Conservation (phyloP, 192 early-diverging fungal genomes). For the Funneliformis mosseae region DNA sequence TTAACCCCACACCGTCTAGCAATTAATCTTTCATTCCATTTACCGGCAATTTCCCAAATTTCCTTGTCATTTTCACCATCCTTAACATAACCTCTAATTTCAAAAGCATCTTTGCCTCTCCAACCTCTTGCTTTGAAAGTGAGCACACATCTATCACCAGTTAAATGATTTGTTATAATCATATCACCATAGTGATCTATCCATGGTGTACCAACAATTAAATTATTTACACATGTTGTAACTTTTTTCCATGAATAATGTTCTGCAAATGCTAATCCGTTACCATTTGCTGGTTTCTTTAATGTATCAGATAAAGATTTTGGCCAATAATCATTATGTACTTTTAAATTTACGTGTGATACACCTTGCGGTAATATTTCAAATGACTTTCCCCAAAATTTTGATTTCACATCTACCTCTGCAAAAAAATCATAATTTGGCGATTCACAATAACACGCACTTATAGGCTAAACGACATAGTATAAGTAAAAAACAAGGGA, state of each 20-base stretch:
- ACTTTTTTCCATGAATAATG: conserved; percentile 91
- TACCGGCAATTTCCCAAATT: conserved; percentile 66
- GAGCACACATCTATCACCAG: conserved; percentile 73
- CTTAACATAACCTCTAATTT: conserved; percentile 58
- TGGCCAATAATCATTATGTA: conserved; percentile 54
- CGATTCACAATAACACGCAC: conserved; percentile 84
- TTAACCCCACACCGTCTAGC: conserved; percentile 48
- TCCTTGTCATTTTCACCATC: conserved; percentile 49
- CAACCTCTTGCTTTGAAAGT: conserved; percentile 80
- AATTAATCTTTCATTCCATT: conserved; percentile 69
- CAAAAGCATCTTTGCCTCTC: conserved; percentile 68
- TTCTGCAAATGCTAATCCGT: conserved; percentile 62
- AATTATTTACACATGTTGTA: conserved; percentile 81
- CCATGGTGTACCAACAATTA: conserved; percentile 83
- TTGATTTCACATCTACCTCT: conserved; percentile 83
- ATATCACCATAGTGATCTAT: conserved; percentile 89
- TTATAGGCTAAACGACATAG: conserved; percentile 66
- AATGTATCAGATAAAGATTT: conserved; percentile 29
- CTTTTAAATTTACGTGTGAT: conserved; percentile 78
- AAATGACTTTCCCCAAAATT: conserved; percentile 86
- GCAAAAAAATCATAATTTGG: conserved; percentile 81
- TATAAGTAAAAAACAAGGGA: background rate
- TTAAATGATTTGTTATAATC: conserved; percentile 79
- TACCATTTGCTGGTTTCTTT: conserved; percentile 45
- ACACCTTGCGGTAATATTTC: conserved; percentile 80